These are phyloP conservation scores for Salix purpurea DNA, from an alignment of 345 rosid species.

Conservation along the genomic window DNA sequence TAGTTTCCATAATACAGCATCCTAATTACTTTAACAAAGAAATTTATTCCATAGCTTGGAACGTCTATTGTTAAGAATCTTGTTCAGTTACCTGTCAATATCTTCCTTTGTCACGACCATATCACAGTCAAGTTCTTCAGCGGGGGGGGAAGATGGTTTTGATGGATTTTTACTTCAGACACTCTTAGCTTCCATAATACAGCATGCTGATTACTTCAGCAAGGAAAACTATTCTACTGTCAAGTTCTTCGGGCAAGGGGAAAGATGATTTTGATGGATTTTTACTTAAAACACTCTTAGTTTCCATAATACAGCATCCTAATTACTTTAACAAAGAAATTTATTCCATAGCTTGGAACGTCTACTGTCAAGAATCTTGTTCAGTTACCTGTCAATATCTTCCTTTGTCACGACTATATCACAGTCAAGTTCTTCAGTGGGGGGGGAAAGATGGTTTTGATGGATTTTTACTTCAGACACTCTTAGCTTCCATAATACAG, in stretches of 20 bases:
- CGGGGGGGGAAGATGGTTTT: background rate
- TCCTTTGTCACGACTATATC: slow-evolving; percentile 19
- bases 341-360: background rate
- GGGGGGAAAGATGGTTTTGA: background rate
- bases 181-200: background rate
- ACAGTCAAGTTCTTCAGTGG: slow-evolving; percentile 2
- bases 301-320: background rate
- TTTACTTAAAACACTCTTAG: background rate
- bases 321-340: background rate
- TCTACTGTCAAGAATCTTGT: background rate
- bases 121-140: slow-evolving; percentile 27
- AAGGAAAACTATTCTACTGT: background rate
- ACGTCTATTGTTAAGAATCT: background rate
- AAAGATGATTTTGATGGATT: background rate
- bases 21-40: background rate
- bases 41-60: background rate
- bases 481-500: background rate
- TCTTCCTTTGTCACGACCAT: slow-evolving; percentile 23
- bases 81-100: slow-evolving; percentile 31
- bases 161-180: background rate
- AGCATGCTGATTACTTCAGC: background rate
- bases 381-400: slow-evolving; percentile 35
- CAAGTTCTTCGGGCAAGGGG: too few relatives aligned
- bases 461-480: background rate
- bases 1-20: background rate